These are phyloP conservation scores for Lathyrus tuberosus DNA, from an alignment of 306 rosid genomes.

Conservation along the genomic window DNA sequence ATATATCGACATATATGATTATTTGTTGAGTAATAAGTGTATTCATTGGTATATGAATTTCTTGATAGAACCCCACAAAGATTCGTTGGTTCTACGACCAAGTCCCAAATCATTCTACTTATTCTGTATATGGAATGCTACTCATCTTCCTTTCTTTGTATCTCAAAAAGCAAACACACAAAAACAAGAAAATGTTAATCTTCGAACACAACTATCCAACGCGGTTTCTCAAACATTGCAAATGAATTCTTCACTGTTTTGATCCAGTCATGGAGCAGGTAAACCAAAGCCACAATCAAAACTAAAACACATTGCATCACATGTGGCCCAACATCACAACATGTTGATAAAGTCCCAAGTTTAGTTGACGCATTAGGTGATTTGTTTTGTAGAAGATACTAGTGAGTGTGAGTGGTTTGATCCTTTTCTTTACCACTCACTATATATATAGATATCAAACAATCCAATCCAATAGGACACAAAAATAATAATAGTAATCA, in stretches of 20 bases:
- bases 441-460: conserved; percentile 14
- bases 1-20: background rate
- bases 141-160: conserved; percentile 26
- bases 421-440: conserved; percentile 24
- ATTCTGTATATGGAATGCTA: background rate
- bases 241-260: conserved; percentile 13
- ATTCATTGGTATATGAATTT: background rate
- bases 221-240: background rate
- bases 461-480: background rate
- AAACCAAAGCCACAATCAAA: conserved; percentile 38
- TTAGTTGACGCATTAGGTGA: too few relatives aligned
- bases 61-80: background rate
- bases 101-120: too few relatives aligned
- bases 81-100: too few relatives aligned
- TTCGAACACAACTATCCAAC: background rate
- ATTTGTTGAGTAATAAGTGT: background rate
- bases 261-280: conserved; percentile 47
- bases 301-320: conserved; percentile 30
- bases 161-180: conserved; percentile 6
- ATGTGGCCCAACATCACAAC: conserved; percentile 14
- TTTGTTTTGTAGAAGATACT: conserved; percentile 49
- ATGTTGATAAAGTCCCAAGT: too few relatives aligned
- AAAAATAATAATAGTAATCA: conserved; percentile 19
- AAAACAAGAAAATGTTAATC: background rate
- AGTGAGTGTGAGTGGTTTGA: conserved; percentile 53